Base-by-base conservation (phyloP, 2,329 filamentous ascomycete genomes). In the Aspergillus ibericus region DNA sequence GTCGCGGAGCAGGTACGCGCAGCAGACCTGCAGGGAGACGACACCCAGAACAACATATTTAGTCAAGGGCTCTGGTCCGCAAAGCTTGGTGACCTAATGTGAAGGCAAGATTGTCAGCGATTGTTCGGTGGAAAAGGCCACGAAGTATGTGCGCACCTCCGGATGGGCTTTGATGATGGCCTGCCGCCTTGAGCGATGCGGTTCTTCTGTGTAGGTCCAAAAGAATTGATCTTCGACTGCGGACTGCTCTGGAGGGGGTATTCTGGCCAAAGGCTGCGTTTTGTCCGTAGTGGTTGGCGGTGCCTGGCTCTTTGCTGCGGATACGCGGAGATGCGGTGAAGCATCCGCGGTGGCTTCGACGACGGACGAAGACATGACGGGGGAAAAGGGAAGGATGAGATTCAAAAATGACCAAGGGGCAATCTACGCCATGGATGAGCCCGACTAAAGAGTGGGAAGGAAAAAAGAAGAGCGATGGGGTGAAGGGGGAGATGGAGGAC, bases 181-280 rank as follows among this genome's bases (percentile, higher is more conserved):
- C 68, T 93, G 86, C 58, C 95, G 86, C 67, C 95, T 84, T 32
- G 93, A 95, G 67, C 92, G 87, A 78, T 99, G 95, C 62, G 95
- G 95, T 78, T 99, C 95, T 76, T 99, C 95, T 9, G 95, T 97
- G 74, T 99, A 98, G 40, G 95, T 96, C 95, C 96, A 98, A 80
- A 96, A 96, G 83, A 98, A 98, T 75, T 88, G 83, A 62, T 87
- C 78, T 15, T 78, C 77, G 7, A 74, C 70, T 4, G 70, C 64
- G 36, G 72, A 71, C 32, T 63, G 55, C 46, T 71, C 66, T 34
- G 73, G 71, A 52, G 74, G 71, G 48, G 70, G 58, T 50, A 68
- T 66, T 66, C 68, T 67, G 47, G 63, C 46, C 13, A 69, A 63
- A 16, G 60, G 52, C 36, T 67, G 53, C 22, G 67, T 62, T 56